Evolutionary conservation across 148 eudicot species (phyloP).

Genomic region (Rhododendron ferrugineum): DNA sequence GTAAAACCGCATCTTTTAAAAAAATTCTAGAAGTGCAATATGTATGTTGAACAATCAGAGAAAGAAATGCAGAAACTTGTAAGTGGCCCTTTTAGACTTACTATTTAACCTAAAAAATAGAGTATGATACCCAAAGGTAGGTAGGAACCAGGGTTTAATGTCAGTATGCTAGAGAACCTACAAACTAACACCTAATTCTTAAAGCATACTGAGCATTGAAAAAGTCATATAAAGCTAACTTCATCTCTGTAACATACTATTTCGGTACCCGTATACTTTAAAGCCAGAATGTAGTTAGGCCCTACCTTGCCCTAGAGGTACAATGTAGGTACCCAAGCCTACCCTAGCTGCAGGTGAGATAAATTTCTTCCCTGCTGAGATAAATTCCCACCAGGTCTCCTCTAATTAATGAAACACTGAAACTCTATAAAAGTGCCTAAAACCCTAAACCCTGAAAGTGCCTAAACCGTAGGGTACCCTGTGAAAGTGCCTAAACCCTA

Average conservation of each 20-base stretch:
- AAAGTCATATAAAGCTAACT: neutral
- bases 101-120: neutral
- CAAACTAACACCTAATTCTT: neutral
- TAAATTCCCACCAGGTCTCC: too few species aligned
- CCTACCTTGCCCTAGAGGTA: neutral
- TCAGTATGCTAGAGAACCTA: neutral
- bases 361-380: neutral
- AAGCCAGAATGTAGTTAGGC: neutral
- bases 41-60: neutral
- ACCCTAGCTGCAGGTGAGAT: neutral
- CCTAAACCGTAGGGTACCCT: too few species aligned
- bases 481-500: too few species aligned
- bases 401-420: too few species aligned
- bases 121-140: neutral
- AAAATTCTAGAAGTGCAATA: neutral
- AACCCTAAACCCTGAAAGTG: too few species aligned
- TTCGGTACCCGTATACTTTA: neutral
- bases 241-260: neutral
- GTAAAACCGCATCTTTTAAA: neutral
- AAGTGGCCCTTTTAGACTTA: neutral
- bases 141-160: neutral
- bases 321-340: neutral
- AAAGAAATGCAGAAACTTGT: neutral
- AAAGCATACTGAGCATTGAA: neutral
- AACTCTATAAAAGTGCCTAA: too few species aligned